phyloP scores from a whole-genome alignment of 2,329 filamentous ascomycete species.

The Botrytis porri region DNA sequence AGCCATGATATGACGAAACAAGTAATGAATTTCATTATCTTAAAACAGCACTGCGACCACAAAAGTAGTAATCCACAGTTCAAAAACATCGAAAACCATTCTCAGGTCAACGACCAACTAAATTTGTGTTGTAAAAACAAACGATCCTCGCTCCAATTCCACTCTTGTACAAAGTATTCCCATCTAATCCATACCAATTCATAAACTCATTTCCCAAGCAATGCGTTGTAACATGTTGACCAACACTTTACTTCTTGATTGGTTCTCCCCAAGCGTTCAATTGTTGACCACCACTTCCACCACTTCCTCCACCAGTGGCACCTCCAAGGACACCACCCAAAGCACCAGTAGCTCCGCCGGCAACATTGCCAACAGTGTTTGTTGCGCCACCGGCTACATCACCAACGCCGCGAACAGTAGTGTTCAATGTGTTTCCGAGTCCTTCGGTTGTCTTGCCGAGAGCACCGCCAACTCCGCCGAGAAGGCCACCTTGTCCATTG shows the following conservation, averaged over 20 bases:
- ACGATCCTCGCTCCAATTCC: neutral
- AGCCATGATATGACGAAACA: neutral
- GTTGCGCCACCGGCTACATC: conserved; percentile 37
- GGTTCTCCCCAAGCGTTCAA: conserved; percentile 24
- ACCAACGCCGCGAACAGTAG: conserved; percentile 37
- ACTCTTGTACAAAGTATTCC: neutral
- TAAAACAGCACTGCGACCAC: neutral
- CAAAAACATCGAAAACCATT: neutral
- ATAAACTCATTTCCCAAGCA: neutral
- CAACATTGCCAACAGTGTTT: conserved; percentile 16
- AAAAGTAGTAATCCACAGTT: neutral
- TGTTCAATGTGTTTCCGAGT: conserved; percentile 37
- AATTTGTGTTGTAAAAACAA: neutral
- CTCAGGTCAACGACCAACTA: neutral
- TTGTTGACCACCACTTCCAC: conserved; percentile 20
- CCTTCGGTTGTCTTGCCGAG: conserved; percentile 41
- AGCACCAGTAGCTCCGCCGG: conserved; percentile 4
- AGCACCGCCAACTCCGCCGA: conserved; percentile 37
- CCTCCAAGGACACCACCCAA: conserved; percentile 18
- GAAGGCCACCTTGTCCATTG: conserved; percentile 41
- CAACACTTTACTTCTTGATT: conserved; percentile 10
- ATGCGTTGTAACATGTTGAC: too few species aligned
- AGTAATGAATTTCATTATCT: neutral
- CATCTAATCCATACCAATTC: neutral
- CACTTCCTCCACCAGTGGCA: conserved; percentile 11